Evolutionary conservation across 1,284 basidiomycete genomes (phyloP), one percentile per base, ranked within the genome.

Genomic region (Ceratobasidium sp.): DNA sequence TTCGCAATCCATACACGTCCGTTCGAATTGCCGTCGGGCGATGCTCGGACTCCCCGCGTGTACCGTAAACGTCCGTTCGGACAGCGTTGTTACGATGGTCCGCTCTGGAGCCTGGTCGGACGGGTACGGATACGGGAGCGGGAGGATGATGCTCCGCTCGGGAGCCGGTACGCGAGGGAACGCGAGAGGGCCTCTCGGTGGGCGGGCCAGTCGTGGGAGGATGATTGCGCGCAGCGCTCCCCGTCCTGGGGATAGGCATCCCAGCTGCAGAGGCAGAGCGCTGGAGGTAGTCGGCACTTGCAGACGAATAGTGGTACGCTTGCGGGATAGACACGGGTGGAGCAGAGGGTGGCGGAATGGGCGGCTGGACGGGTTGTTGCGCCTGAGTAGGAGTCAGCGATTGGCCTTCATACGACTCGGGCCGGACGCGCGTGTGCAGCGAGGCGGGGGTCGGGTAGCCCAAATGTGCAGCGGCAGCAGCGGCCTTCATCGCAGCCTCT

Each of bases 111-210:
- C 66, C 54, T 1, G 66, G 54, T 31, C 66, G 66, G 22, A 57
- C 29, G 22, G 54, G 54, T 17, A 8, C 29, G 22, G 54, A 24
- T 17, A 8, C 36, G 36, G 36, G 36, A 41, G 11, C 11, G 17
- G n/a, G 19, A 29, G 22, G 29, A 24, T 57, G 50, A 47, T 50
- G 15, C 15, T 69, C 66, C 4, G 66, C 67, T 73, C 73, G 73
- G 75, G 75, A 71, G 71, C 75, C 77, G 75, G 62, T 44, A 6
- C 63, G 41, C 24, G 57, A 51, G 33, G 64, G 64, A 9, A 44
- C 73, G 2, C 56, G 41, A 1, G 27, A n/a, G 27, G 44, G 51
- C n/a, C 11, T 36, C n/a, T 36, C 41, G 33, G 44, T 5, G 22
- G 41, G 57, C 48, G 65, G 41, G 45, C 33, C 44, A 22, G 45